These are phyloP conservation scores for Amanita jacksonii DNA, from an alignment of 768 basidiomycete genomes.

Conservation along the genomic window DNA sequence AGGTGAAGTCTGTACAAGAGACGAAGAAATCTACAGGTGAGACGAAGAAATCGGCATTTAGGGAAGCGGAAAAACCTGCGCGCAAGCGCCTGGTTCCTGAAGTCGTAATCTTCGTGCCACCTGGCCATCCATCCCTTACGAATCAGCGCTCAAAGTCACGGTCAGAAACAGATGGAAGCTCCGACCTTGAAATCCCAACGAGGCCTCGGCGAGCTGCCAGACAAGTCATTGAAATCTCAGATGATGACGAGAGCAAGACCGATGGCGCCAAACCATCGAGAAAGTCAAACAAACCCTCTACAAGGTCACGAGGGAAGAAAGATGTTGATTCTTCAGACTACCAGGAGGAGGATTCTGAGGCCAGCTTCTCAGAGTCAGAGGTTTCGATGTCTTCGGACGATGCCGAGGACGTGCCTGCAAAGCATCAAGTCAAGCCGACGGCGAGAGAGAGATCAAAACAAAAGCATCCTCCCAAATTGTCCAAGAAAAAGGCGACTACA, in stretches of 20 bases:
- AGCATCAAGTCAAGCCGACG: slow-evolving; percentile 23
- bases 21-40: neutral
- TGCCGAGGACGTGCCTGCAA: slow-evolving; percentile 15
- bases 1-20: neutral
- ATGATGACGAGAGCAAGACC: slow-evolving; percentile 29
- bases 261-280: slow-evolving; percentile 21
- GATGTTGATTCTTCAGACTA: slow-evolving; percentile 25
- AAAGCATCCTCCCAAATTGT: slow-evolving; percentile 8
- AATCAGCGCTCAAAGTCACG: slow-evolving; percentile 17
- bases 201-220: slow-evolving; percentile 32
- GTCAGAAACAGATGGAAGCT: slow-evolving; percentile 25
- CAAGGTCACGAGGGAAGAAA: slow-evolving; percentile 15
- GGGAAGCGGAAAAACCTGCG: slow-evolving; percentile 3
- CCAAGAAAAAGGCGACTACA: slow-evolving; percentile 11
- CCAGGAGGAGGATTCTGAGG: slow-evolving; percentile 26
- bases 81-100: slow-evolving; percentile 27
- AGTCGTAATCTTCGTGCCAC: slow-evolving; percentile 40
- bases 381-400: slow-evolving; percentile 27
- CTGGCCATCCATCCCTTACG: slow-evolving; percentile 14
- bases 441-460: slow-evolving; percentile 13
- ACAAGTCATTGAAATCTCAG: slow-evolving; percentile 39
- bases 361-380: slow-evolving; percentile 24
- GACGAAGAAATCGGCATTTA: neutral
- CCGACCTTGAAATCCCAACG: slow-evolving; percentile 29
- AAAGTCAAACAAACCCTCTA: slow-evolving; percentile 22